These are phyloP conservation scores for Psilocybe azurescens DNA, from an alignment of 768 basidiomycete species.

Conservation along the genomic window DNA sequence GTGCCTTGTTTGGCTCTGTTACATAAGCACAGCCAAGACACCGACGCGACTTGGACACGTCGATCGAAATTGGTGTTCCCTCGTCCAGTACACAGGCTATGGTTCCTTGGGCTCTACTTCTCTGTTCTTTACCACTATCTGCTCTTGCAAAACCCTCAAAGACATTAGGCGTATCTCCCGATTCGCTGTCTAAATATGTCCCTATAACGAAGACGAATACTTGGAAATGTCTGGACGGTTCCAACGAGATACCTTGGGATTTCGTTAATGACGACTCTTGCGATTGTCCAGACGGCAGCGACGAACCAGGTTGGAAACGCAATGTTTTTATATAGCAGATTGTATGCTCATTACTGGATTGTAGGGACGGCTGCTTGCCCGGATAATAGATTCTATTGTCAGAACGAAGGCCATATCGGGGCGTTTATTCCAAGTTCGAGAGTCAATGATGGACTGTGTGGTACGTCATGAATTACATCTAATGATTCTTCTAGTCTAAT, in stretches of 20 bases:
- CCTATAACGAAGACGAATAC: constrained; percentile 50
- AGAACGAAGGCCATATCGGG: constrained; percentile 89
- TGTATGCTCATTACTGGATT: constrained; percentile 10
- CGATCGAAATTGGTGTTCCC: constrained; percentile 24
- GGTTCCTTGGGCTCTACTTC: constrained; percentile 57
- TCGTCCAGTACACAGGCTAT: constrained; percentile 35
- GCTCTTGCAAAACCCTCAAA: constrained; percentile 48
- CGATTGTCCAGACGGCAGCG: constrained; percentile 93
- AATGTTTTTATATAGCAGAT: constrained; percentile 2
- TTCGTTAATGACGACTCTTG: constrained; percentile 95
- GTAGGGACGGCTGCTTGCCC: constrained; percentile 87
- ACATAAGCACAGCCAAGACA: constrained; percentile 30
- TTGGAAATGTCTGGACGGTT: constrained; percentile 86
- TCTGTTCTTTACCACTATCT: constrained; percentile 45
- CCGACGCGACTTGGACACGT: constrained; percentile 42
- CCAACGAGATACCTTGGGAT: constrained; percentile 75
- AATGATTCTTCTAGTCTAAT: constrained; percentile 19
- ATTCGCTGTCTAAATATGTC: constrained; percentile 58
- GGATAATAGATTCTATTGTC: constrained; percentile 79
- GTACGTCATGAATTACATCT: constrained; percentile 47
- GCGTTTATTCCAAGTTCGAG: constrained; percentile 77
- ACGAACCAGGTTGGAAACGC: constrained; percentile 79
- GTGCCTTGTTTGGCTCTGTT: constrained; percentile 47
- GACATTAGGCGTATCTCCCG: constrained; percentile 63
- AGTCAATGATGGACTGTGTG: constrained; percentile 94